A percentile compares a stretch with the other conserved stretches of the same genome.
phyloP scores from a whole-genome alignment of 2,329 filamentous ascomycete species.

The Colletotrichum euphorbiae region DNA sequence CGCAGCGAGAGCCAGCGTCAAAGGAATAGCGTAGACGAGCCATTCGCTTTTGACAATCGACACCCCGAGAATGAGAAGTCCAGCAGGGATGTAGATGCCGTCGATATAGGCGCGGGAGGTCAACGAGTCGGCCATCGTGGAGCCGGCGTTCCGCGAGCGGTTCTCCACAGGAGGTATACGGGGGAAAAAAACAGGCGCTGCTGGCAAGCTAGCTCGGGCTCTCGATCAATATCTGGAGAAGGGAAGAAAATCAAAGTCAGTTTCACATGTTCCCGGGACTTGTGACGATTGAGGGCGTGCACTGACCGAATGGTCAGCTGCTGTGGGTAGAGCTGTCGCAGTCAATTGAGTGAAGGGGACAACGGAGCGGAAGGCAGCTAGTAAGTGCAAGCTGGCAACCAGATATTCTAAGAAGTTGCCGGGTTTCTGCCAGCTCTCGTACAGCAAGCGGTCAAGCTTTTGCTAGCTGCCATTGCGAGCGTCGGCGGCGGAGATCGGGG shows the following conservation, averaged over 20 bases:
- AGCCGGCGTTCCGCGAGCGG: conserved; percentile 17
- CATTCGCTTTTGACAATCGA: conserved; percentile 84
- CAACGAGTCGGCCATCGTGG: conserved; percentile 52
- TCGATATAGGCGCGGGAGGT: conserved; percentile 75
- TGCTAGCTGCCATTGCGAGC: conserved; percentile 12
- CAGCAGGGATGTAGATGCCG: conserved; percentile 86
- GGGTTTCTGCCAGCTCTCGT: conserved; percentile 34
- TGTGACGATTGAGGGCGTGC: conserved; percentile 3
- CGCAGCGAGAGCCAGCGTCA: conserved; percentile 74
- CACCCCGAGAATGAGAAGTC: conserved; percentile 79
- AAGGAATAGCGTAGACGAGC: conserved; percentile 74
- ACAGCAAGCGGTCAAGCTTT: conserved; percentile 33
- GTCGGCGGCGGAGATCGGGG: conserved; percentile 16
- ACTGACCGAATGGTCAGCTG: conserved; percentile 27
- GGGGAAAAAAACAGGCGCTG: conserved; percentile 11
- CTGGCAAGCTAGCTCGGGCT: conserved; percentile 7
- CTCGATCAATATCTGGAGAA: conserved; percentile 16
- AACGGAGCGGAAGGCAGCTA: neutral
- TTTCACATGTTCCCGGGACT: neutral
- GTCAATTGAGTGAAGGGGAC: conserved; percentile 19
- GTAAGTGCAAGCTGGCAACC: conserved; percentile 14
- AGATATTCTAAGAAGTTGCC: conserved; percentile 36
- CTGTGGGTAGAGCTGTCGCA: conserved; percentile 9
- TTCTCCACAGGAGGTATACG: conserved; percentile 28
- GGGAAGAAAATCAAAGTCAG: conserved; percentile 3